Base-by-base conservation (phyloP, 2,329 filamentous ascomycete genomes). In the Penicillium sp. region DNA sequence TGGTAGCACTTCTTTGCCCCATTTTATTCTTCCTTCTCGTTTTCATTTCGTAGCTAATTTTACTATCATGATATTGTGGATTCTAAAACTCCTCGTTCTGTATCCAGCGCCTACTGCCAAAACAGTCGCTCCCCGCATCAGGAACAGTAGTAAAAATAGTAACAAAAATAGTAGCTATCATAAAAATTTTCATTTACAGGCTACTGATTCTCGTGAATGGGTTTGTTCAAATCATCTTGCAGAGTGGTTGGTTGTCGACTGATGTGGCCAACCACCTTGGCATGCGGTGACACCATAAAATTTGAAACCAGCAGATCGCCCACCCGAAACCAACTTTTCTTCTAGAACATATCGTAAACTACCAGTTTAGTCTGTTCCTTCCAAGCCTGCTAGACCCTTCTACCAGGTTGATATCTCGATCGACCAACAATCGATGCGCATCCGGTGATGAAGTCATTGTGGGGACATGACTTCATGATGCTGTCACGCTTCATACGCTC, bases 391-490 rank as follows among this genome's bases (percentile, higher is more conserved):
- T 8, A 4, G 10, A 42, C 33, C 39, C 23, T 27, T 33, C 15
- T 33, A 4, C 29, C 41, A 43, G 15, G 33, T 42, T 23, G 26
- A 46, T 43, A 7, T 18, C 15, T 23, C n/a, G 24, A 47, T 46
- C 42, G 24, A 26, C 46, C 32, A 40, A 49, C 42, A 39, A 54
- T 41, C 42, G 32, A 24, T 36, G 20, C 23, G 29, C 13, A 48
- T 45, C 50, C 27, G 39, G 7, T 2, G 47, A 61, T 68, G 65
- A 69, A 63, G 59, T 69, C 66, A 69, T 67, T 46, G 45, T 48
- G 40, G 46, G 18, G 7, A 30, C 46, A 68, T 69, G 67, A 69
- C 63, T 60, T 69, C 66, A 69, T 52, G n/a, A 67, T 68, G 65
- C 43, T 61, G 61, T 69, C 66, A 68, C 34, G 23, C 18, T 54